These are phyloP conservation scores for Globisporangium nunn DNA, from an alignment of 352 stramenopile genomes.

Conservation along the genomic window DNA sequence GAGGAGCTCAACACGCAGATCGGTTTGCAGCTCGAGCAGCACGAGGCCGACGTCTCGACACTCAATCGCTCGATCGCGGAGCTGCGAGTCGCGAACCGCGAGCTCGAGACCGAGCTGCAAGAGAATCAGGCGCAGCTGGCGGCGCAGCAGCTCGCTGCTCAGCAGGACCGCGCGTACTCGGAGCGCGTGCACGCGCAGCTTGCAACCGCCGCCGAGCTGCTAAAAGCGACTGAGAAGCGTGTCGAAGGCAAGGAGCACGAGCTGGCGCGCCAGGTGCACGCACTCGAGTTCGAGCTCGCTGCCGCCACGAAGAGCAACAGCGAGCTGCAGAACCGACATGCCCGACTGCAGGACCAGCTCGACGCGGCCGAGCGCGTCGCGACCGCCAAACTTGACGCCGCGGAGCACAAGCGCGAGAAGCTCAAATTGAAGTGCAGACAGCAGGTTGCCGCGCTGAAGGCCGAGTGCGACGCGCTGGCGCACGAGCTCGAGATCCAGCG, in stretches of 20 bases:
- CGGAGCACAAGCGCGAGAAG: conserved; percentile 23
- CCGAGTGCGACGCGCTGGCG: conserved; percentile 16
- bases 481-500: conserved; percentile 36
- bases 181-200: conserved; percentile 55
- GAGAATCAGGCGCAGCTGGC: conserved; percentile 16
- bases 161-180: conserved; percentile 51
- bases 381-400: background rate
- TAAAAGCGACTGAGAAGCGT: conserved; percentile 48
- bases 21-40: conserved; percentile 54
- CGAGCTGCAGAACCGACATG: conserved; percentile 6
- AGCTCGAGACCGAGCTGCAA: conserved; percentile 19
- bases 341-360: conserved; percentile 19
- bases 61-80: conserved; percentile 31
- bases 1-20: conserved; percentile 66
- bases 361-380: conserved; percentile 4
- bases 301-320: conserved; percentile 4
- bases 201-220: conserved; percentile 41
- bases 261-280: conserved; percentile 17
- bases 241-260: conserved; percentile 30
- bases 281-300: conserved; percentile 12
- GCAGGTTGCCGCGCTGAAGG: conserved; percentile 18
- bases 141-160: conserved; percentile 11
- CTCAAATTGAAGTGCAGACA: conserved; percentile 18
- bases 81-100: conserved; percentile 31
- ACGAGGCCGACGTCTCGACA: conserved; percentile 53